Conservation (phyloP, 139 green algal genomes). For the Desmodesmus armatus region DNA sequence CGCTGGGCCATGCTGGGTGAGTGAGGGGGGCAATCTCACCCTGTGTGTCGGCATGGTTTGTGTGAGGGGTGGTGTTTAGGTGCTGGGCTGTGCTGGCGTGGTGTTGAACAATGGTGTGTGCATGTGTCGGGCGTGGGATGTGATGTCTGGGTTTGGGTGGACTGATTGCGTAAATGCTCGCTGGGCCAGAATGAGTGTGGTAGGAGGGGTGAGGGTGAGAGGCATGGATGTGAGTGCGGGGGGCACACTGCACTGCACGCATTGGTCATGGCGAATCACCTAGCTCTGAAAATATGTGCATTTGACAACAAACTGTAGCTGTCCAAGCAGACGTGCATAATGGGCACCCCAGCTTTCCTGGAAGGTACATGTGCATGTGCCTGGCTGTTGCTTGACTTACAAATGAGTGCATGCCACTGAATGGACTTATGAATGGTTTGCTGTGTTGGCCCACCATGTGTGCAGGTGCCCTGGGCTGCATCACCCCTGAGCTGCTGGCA, state of each 20-base stretch:
- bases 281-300: neutral
- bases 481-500: constrained; percentile 65
- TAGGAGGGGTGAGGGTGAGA: too few relatives aligned
- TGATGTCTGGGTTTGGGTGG: too few relatives aligned
- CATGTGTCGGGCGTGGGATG: too few relatives aligned
- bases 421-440: neutral
- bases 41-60: neutral
- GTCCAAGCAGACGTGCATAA: neutral
- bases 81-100: neutral
- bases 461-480: constrained; percentile 57
- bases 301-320: neutral
- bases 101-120: neutral
- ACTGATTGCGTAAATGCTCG: too few relatives aligned
- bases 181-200: too few relatives aligned
- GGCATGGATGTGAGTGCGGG: too few relatives aligned
- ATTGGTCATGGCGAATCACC: neutral
- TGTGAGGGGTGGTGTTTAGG: neutral
- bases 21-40: neutral
- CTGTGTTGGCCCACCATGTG: neutral
- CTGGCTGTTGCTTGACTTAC: too few relatives aligned
- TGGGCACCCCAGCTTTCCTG: neutral
- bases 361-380: too few relatives aligned
- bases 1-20: constrained; percentile 82
- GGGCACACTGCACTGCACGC: too few relatives aligned
- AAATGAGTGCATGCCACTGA: too few relatives aligned